A percentile compares a stretch with the other conserved stretches of the same genome.
Evolutionary conservation across 73 alveolate species (phyloP).

Genomic region (Chromera velia): DNA sequence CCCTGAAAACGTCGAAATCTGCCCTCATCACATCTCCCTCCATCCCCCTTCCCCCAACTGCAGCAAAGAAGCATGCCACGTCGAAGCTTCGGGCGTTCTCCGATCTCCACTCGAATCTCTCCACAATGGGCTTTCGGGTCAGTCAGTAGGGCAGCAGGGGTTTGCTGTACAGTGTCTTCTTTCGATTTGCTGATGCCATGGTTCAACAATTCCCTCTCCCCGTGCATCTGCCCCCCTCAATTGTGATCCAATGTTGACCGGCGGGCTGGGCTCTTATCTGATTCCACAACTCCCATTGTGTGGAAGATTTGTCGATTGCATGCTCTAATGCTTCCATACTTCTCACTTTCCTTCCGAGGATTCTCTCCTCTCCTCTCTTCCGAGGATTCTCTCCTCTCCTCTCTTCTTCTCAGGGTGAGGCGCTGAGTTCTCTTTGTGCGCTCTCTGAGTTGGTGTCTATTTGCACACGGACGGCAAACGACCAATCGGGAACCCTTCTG

Average conservation of each 20-base stretch:
- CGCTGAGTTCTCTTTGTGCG: slow-evolving; percentile 68
- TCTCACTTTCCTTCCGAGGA: too few species aligned
- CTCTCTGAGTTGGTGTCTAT: slow-evolving; percentile 63
- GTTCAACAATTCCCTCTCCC: background rate
- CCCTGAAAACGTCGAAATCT: too few species aligned
- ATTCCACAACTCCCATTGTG: too few species aligned
- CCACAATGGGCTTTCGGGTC: slow-evolving; percentile 68
- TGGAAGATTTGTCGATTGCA: too few species aligned
- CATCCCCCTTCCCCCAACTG: too few species aligned
- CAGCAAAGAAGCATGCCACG: slow-evolving; percentile 70
- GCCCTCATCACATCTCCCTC: too few species aligned
- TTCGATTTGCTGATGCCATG: too few species aligned
- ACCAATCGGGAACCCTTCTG: background rate
- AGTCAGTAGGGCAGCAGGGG: background rate
- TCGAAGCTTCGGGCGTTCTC: slow-evolving; percentile 66
- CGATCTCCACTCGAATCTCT: slow-evolving; percentile 45
- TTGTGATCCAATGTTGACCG: too few species aligned
- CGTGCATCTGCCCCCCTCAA: background rate
- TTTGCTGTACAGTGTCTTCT: background rate
- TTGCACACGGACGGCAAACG: slow-evolving; percentile 56
- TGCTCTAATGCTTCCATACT: too few species aligned
- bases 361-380: too few species aligned
- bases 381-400: too few species aligned
- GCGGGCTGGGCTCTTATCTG: too few species aligned
- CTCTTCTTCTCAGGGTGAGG: slow-evolving; percentile 67